Percentiles rank a stretch among this genome's conserved stretches.
These are phyloP conservation scores for Amaranthus cruentus DNA, from an alignment of 148 eudicot genomes.

Conservation along the genomic window DNA sequence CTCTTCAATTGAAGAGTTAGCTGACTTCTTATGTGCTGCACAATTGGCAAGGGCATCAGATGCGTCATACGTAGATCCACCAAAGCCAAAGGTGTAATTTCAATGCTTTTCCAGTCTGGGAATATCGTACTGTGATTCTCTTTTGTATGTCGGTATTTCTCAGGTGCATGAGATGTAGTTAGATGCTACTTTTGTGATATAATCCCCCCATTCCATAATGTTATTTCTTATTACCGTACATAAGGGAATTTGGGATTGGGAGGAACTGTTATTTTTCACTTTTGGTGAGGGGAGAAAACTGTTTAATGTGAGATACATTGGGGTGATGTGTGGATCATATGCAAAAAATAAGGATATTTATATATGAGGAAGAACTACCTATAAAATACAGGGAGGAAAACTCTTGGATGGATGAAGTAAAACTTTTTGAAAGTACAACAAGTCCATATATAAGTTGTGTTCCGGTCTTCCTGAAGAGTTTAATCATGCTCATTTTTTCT, in stretches of 20 bases:
- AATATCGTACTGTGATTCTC: neutral
- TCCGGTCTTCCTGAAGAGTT: neutral
- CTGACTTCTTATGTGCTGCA: slow-evolving; percentile 74
- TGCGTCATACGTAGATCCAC: slow-evolving; percentile 33
- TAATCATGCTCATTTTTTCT: neutral
- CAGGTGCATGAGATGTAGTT: neutral
- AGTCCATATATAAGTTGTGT: neutral
- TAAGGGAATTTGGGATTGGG: no score
- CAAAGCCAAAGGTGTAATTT: slow-evolving; percentile 32
- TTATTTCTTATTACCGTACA: neutral
- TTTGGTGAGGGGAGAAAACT: no score
- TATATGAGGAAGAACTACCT: no score
- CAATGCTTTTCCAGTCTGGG: neutral
- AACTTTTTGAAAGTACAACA: neutral
- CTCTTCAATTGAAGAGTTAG: slow-evolving; percentile 52
- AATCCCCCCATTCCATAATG: no score
- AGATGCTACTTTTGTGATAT: neutral
- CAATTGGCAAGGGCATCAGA: slow-evolving; percentile 65
- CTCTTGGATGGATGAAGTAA: no score
- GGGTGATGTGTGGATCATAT: no score
- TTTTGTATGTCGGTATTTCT: neutral
- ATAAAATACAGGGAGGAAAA: no score
- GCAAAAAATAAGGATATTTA: no score
- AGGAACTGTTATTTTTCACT: no score
- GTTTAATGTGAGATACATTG: no score